Evolutionary conservation across 208 protist genomes (phyloP), one percentile per base, ranked within the genome.

Genomic region (Leishmania mexicana): DNA sequence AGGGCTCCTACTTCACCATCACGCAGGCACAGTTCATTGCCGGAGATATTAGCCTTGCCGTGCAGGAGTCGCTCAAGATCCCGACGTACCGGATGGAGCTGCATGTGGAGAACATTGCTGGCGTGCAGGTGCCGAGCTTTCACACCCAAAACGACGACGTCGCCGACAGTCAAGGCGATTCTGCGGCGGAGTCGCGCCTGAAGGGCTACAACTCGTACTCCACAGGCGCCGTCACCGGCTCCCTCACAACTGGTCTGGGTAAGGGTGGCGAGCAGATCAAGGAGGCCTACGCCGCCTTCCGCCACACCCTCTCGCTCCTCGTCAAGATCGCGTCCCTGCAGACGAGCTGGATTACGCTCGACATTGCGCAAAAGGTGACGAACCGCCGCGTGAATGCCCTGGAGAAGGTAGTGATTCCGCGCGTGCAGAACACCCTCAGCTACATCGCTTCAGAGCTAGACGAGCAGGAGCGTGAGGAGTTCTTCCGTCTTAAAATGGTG

Each of bases 371-470:
- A 86, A 99, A 99, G 86, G 93, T 99, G 45, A 99, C 99, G 62
- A 99, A 99, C 87, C 97, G 99, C 42, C 97, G 99, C 85, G 99
- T 99, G 0, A 99, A 99, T 89, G 99, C 99, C 21, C 94, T 99
- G 60, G 99, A 99, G 85, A 98, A 98, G 84, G 99, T 99, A 2
- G 98, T 99, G 31, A 98, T 99, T 62, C 99, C 99, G 40, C 91
- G 94, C 57, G 88, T 99, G 79, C 89, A 99, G 90, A 98, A 98
- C 80, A 99, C 99, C 19, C 95, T 99, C 58, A 84, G 76, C 75
- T 99, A 99, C 93, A 99, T 99, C 85, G 94, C 91, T 8, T 98
- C 92, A 15, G 99, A 99, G 90, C 93, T 99, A 15, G 99, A 99
- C 83, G 99, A 99, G 93, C 92, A 98, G 85, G 99, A 99, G 88